Evolutionary conservation across 139 green algal genomes (phyloP), one percentile per base, ranked within the genome.

Genomic region (Chlamydomonas eustigma): DNA sequence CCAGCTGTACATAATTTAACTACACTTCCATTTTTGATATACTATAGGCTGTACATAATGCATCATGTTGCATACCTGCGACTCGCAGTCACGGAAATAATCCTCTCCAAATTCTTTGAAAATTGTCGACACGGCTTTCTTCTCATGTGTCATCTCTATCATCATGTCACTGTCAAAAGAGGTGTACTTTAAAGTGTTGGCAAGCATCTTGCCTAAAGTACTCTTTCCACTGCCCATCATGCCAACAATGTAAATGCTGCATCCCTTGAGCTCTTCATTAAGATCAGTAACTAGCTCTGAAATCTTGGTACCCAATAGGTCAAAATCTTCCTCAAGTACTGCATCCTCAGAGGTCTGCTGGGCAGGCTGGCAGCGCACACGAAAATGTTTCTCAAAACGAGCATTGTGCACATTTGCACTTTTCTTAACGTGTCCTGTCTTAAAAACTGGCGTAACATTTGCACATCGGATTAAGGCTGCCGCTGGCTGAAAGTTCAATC

Each of bases 221-320:
- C 64, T 85, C 80, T 92, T 92, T 63, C 87, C 87, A 38, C 83
- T 93, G 76, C 92, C 92, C 92, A 97, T 97, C 92, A 97, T 97
- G 73, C 92, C 92, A 3, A 97, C 88, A 3, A 97, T 82, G 78
- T 91, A 97, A 37, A 97, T 78, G 81, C 85, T 94, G 73, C 86
- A 93, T 64, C 91, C 92, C 24, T 83, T 65, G 24, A 96, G 82
- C 33, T 83, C 73, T 2, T 90, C 84, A 2, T 74, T 38, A 0
- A 92, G 75, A 70, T 86, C 71, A 12, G 75, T 80, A 2, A 85
- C 85, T 0, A 87, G 64, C 22, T 85, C 80, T 76, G 74, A 70
- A 28, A 83, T 66, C 68, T 84, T 81, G 12, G 64, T 79, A 44
- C 51, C 35, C 4, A 90, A 76, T 70, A 84, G 66, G 76, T 88